These are phyloP conservation scores for Schwanniomyces yamadae DNA, from an alignment of 805 yeast genomes.

Conservation along the genomic window DNA sequence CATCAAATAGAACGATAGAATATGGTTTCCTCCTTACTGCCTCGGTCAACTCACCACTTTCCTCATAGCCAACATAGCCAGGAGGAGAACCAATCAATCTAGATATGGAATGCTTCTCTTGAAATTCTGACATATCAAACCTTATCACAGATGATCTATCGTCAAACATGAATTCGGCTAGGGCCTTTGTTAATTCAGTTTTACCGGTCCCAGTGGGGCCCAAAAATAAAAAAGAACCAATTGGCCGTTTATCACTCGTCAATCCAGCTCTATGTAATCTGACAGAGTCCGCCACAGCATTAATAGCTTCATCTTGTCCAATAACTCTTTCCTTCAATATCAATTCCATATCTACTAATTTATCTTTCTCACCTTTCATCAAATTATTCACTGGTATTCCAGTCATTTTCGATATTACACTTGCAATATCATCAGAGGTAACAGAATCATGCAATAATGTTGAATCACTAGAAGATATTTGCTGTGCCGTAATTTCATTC, in stretches of 20 bases:
- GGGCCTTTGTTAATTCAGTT: slow-evolving; percentile 89
- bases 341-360: slow-evolving; percentile 82
- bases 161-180: slow-evolving; percentile 89
- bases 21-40: slow-evolving; percentile 95
- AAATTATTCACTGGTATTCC: slow-evolving; percentile 92
- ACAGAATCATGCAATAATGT: slow-evolving; percentile 82
- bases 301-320: slow-evolving; percentile 95
- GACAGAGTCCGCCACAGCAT: slow-evolving; percentile 88
- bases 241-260: slow-evolving; percentile 91
- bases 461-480: slow-evolving; percentile 25
- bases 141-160: slow-evolving; percentile 84
- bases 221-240: slow-evolving; percentile 92
- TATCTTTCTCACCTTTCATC: slow-evolving; percentile 92
- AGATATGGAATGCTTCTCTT: slow-evolving; percentile 88
- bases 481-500: slow-evolving; percentile 40
- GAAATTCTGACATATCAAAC: slow-evolving; percentile 98
- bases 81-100: slow-evolving; percentile 97
- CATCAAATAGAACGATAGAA: slow-evolving; percentile 89
- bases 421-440: slow-evolving; percentile 89
- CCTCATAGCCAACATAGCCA: slow-evolving; percentile 95
- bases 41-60: slow-evolving; percentile 94
- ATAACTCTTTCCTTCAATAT: slow-evolving; percentile 75
- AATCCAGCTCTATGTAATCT: slow-evolving; percentile 95
- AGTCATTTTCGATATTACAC: slow-evolving; percentile 89
- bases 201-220: slow-evolving; percentile 99